phyloP scores from a whole-genome alignment of 2,329 filamentous ascomycete genomes.

The Exserohilum rostratum region DNA sequence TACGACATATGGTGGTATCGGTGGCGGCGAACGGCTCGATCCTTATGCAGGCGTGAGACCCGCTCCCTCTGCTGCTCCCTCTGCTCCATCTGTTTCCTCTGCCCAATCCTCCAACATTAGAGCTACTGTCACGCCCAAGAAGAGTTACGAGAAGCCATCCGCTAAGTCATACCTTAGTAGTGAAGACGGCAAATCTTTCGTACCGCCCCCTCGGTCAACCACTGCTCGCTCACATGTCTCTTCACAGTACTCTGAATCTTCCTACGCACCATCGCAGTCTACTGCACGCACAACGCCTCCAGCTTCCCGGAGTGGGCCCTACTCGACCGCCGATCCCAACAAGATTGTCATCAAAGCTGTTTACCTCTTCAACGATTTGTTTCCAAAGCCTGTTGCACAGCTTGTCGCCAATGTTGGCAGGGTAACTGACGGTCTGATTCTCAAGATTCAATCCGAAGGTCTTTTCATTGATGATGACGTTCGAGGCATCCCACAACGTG shows the following conservation, averaged over 20 bases:
- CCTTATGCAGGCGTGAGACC: slow-evolving; percentile 67
- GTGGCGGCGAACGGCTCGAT: slow-evolving; percentile 71
- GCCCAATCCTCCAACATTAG: slow-evolving; percentile 49
- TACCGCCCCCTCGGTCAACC: slow-evolving; percentile 42
- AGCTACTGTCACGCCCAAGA: slow-evolving; percentile 48
- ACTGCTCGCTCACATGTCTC: slow-evolving; percentile 44
- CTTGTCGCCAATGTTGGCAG: slow-evolving; percentile 81
- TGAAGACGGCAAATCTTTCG: slow-evolving; percentile 47
- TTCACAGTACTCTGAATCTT: slow-evolving; percentile 76
- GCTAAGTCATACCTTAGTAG: slow-evolving; percentile 64
- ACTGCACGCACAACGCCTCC: slow-evolving; percentile 85
- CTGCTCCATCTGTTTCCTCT: slow-evolving; percentile 48
- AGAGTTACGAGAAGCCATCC: slow-evolving; percentile 55
- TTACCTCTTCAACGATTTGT: slow-evolving; percentile 89
- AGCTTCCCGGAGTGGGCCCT: slow-evolving; percentile 76
- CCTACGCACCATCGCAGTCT: slow-evolving; percentile 82
- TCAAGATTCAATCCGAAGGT: slow-evolving; percentile 91
- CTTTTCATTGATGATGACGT: slow-evolving; percentile 98
- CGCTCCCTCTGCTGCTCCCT: slow-evolving; percentile 60
- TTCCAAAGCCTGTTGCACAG: slow-evolving; percentile 87
- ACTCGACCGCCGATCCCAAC: slow-evolving; percentile 86
- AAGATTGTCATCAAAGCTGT: slow-evolving; percentile 96
- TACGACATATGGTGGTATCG: slow-evolving; percentile 49
- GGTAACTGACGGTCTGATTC: slow-evolving; percentile 89
- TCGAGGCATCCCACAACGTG: slow-evolving; percentile 85